Conservation (phyloP, 1,284 basidiomycete species). For the Anthracocystis panici-leucophaei region DNA sequence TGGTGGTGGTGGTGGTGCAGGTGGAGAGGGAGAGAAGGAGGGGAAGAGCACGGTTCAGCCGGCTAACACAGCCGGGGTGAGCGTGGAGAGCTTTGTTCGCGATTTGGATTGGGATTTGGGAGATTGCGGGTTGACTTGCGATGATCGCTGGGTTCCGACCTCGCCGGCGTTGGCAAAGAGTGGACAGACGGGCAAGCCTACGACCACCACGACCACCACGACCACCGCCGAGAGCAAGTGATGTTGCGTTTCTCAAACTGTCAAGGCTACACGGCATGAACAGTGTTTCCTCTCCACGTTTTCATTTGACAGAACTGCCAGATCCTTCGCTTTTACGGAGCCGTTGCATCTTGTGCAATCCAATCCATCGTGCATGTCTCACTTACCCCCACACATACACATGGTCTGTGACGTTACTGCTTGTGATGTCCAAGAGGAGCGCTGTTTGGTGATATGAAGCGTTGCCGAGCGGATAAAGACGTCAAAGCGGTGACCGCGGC, state of each 20-base stretch:
- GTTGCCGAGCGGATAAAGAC: neutral
- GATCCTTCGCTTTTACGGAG: too few species aligned
- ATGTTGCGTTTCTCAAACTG: neutral
- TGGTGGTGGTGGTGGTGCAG: neutral
- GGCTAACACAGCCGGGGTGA: neutral
- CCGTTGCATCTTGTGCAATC: too few species aligned
- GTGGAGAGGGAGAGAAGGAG: neutral
- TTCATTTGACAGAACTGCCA: too few species aligned
- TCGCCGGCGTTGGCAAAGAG: neutral
- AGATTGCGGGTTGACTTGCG: conserved; percentile 3
- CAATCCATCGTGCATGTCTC: too few species aligned
- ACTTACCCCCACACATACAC: too few species aligned
- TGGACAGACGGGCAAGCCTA: neutral
- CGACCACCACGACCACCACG: too few species aligned
- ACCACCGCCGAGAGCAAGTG: neutral
- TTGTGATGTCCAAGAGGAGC: too few species aligned
- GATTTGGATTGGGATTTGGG: conserved; percentile 34
- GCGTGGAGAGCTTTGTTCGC: conserved; percentile 17
- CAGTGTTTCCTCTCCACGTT: too few species aligned
- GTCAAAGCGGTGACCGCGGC: conserved; percentile 1
- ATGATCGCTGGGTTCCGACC: neutral
- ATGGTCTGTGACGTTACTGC: too few species aligned
- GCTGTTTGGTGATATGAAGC: too few species aligned
- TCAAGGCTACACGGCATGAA: too few species aligned
- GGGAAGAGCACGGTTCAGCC: neutral